phyloP scores from a whole-genome alignment of 106 monocot genomes.

The Vanilla planifolia region DNA sequence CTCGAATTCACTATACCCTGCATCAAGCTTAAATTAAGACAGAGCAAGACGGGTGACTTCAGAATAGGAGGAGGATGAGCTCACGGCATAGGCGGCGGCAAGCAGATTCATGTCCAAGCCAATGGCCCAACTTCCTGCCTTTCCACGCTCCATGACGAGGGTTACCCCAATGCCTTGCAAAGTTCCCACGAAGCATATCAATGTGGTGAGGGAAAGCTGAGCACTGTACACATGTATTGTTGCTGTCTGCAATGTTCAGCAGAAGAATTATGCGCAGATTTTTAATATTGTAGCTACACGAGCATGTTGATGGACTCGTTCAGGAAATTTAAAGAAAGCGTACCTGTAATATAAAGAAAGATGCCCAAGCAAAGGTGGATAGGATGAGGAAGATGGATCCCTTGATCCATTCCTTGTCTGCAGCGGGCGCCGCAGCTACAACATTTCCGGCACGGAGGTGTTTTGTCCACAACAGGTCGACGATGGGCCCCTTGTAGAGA shows the following conservation, averaged over 20 bases:
- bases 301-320: background rate
- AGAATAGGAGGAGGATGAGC: conserved; percentile 3
- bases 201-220: conserved; percentile 69
- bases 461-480: conserved; percentile 25
- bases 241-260: too few species aligned
- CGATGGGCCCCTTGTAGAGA: conserved; percentile 37
- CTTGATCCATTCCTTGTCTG: conserved; percentile 25
- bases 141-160: conserved; percentile 76
- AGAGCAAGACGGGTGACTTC: conserved; percentile 8
- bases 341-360: conserved; percentile 49
- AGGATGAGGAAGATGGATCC: conserved; percentile 35
- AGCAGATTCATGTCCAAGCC: conserved; percentile 98
- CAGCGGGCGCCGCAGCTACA: background rate
- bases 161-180: conserved; percentile 85
- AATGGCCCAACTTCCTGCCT: conserved; percentile 55
- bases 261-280: too few species aligned
- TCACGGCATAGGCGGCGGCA: conserved; percentile 90
- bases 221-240: conserved; percentile 65
- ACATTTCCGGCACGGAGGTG: background rate
- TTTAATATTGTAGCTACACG: background rate
- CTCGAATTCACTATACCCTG: conserved; percentile 71
- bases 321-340: background rate
- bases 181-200: conserved; percentile 90
- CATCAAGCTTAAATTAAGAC: background rate
- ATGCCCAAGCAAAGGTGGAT: conserved; percentile 25